Evolutionary conservation across 805 yeast species (phyloP).

Genomic region (Pichia occidentalis): DNA sequence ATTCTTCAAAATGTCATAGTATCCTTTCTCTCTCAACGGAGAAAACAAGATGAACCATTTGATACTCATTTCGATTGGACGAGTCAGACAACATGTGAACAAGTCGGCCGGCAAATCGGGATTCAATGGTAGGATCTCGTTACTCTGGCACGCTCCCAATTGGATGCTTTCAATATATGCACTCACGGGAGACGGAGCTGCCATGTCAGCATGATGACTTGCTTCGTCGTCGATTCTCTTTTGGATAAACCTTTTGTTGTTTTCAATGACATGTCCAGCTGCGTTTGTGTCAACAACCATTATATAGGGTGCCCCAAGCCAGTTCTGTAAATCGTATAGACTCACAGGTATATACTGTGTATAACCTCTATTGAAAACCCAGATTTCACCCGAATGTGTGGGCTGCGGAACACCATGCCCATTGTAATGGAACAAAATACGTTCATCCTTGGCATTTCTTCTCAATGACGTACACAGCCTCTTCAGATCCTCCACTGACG

Average conservation of each 20-base stretch:
- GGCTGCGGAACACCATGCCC: conserved; percentile 99
- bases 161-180: conserved; percentile 84
- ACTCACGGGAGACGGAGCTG: conserved; percentile 55
- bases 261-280: conserved; percentile 88
- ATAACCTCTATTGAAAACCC: conserved; percentile 97
- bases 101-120: conserved; percentile 95
- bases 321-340: conserved; percentile 87
- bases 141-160: conserved; percentile 83
- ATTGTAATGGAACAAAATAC: conserved; percentile 89
- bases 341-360: conserved; percentile 97
- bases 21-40: conserved; percentile 48
- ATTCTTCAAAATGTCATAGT: conserved; percentile 42
- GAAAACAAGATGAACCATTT: conserved; percentile 87
- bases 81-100: conserved; percentile 90
- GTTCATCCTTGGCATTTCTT: conserved; percentile 86
- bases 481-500: conserved; percentile 92
- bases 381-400: conserved; percentile 90
- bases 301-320: conserved; percentile 97
- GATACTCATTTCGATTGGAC: conserved; percentile 91
- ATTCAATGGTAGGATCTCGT: conserved; percentile 84
- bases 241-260: conserved; percentile 84
- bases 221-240: conserved; percentile 84
- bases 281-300: conserved; percentile 91
- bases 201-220: conserved; percentile 44
- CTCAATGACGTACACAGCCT: conserved; percentile 84